Evolutionary conservation across 2,329 filamentous ascomycete species (phyloP), one percentile per base, ranked within the genome.

Genomic region (Lasiodiplodia theobromae): DNA sequence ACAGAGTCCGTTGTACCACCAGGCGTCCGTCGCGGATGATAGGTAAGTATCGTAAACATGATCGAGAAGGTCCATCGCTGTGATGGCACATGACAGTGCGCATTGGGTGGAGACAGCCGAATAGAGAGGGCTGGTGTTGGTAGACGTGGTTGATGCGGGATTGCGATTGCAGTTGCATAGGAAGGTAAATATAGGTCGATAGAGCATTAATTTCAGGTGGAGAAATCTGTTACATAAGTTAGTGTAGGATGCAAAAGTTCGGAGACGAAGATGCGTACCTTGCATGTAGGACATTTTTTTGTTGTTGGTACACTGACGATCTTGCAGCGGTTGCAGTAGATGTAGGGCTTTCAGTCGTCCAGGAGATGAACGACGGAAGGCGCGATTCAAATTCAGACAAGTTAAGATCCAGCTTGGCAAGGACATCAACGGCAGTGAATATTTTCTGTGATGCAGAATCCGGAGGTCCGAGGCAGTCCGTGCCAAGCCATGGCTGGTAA

Each of bases 1-100:
- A 53, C 51, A 53, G 10, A 53, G 51, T 11, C 51, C 51, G 51
- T 53, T 53, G 51, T 25, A 53, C 51, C 51, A 53, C 51, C 51
- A 53, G 6, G 21, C 51, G 8, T 23, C 51, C 5, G 51, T 53
- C 51, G 25, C 23, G 51, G 21, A 53, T 28, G 51, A 23, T 28
- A 23, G n/a, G 11, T 53, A 53, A 4, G n/a, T 53, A 5, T 53
- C 51, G 11, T 53, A 14, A 53, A 53, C 25, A 23, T 23, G 51
- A 3, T 53, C 51, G n/a, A 53, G 21, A 23, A 53, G 51, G 12
- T 53, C 21, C 51, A 53, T 53, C n/a, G 51, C 51, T 28, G 51
- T 23, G 21, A 25, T 3, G 14, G 21, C 21, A 14, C 51, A 53
- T 23, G 51, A 53, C 7, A 53, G 21, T 4, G 51, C 51, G 25